phyloP scores from a whole-genome alignment of 73 alveolate species.

The Symbiodinium pilosum region DNA sequence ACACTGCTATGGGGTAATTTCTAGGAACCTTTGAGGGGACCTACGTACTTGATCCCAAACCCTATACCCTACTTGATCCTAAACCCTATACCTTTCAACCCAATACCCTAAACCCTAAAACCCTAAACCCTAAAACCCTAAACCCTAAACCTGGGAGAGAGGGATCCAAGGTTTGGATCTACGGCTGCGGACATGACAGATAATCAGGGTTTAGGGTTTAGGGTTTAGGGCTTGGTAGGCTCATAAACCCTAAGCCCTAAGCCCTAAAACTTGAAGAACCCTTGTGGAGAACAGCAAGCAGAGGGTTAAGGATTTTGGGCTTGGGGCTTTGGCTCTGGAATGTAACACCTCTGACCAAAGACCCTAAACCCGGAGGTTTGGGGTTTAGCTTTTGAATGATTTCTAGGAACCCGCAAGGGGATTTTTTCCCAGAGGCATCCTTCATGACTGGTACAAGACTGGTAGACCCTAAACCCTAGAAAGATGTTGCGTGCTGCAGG shows the following conservation, averaged over 20 bases:
- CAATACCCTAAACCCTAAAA: not conserved
- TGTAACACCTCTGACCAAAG: not conserved
- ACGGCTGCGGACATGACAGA: too few species aligned
- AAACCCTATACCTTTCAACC: not conserved
- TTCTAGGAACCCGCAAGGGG: too few species aligned
- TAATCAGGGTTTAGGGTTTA: too few species aligned
- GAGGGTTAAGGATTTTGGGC: not conserved
- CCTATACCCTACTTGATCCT: not conserved
- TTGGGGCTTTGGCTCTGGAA: not conserved
- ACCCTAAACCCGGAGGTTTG: not conserved
- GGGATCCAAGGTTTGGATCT: too few species aligned
- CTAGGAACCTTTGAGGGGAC: too few species aligned
- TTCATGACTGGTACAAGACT: too few species aligned
- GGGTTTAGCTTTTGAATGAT: too few species aligned
- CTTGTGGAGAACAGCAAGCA: not conserved
- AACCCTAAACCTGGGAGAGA: too few species aligned
- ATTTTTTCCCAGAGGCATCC: too few species aligned
- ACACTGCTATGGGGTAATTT: too few species aligned
- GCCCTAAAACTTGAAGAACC: not conserved
- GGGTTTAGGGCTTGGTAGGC: too few species aligned
- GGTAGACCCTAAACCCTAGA: not conserved
- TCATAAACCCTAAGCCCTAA: not conserved
- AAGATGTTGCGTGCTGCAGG: not conserved
- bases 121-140: not conserved
- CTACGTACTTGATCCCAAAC: too few species aligned